Conservation (phyloP, 2,329 filamentous ascomycete genomes). For the Botryotinia convoluta region DNA sequence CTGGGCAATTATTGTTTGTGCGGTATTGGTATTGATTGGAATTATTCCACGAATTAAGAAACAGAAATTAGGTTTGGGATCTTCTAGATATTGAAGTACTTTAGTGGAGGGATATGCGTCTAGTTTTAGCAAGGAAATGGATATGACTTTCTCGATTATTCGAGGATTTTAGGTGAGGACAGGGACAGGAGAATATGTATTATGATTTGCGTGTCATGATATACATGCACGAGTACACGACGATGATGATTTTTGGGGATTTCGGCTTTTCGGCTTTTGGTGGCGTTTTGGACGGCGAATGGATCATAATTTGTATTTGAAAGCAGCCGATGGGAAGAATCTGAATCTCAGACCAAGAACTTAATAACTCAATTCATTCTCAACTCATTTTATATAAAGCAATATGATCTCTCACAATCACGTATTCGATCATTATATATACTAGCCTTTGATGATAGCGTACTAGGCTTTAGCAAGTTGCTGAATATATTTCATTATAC, state of each 20-base stretch:
- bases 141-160: background rate
- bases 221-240: background rate
- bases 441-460: background rate
- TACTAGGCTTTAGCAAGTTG: background rate
- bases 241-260: background rate
- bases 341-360: background rate
- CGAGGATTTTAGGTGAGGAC: background rate
- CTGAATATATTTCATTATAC: no score
- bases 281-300: background rate
- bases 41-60: conserved; percentile 76
- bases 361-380: background rate
- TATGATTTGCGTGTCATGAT: background rate
- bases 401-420: background rate
- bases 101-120: background rate
- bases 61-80: conserved; percentile 65
- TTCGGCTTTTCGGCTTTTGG: background rate
- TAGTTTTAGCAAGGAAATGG: background rate
- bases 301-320: background rate
- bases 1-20: conserved; percentile 70
- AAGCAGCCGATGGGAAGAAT: no score
- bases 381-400: background rate
- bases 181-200: background rate
- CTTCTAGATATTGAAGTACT: background rate
- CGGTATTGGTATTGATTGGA: conserved; percentile 65
- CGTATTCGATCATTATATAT: background rate